Percentiles rank a stretch among this genome's conserved stretches.
Evolutionary conservation across 2,329 filamentous ascomycete genomes (phyloP).

Genomic region (Trichoderma brevicompactum): DNA sequence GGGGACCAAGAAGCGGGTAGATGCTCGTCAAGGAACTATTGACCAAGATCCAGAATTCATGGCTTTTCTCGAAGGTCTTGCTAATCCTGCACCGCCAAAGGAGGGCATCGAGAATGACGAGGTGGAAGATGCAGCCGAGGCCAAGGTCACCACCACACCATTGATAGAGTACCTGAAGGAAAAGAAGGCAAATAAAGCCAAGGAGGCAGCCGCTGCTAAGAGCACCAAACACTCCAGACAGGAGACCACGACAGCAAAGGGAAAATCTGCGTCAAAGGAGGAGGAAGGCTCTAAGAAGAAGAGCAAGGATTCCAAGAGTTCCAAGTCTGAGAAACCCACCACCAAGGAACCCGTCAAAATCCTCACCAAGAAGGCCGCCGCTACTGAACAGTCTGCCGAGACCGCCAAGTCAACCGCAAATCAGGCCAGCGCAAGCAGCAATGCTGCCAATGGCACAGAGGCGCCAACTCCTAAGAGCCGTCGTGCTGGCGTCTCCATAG

Average conservation of each 20-base stretch:
- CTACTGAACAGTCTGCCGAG: constrained; percentile 54
- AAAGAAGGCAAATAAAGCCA: constrained; percentile 79
- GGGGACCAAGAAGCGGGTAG: constrained; percentile 71
- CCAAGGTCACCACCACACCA: constrained; percentile 79
- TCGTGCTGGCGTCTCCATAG: constrained; percentile 64
- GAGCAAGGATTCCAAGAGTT: constrained; percentile 62
- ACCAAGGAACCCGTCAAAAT: constrained; percentile 65
- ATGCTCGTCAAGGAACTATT: constrained; percentile 89
- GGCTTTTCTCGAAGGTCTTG: constrained; percentile 84
- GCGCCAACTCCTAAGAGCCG: constrained; percentile 52
- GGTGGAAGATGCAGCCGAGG: constrained; percentile 50
- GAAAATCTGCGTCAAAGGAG: constrained; percentile 48
- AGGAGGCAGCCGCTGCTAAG: constrained; percentile 53
- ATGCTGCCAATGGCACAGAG: constrained; percentile 38
- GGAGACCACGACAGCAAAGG: constrained; percentile 57
- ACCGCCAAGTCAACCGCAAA: constrained; percentile 49
- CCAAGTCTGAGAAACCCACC: constrained; percentile 55
- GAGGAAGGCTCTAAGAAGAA: constrained; percentile 66
- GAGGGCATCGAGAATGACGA: constrained; percentile 50
- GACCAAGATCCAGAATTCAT: constrained; percentile 97
- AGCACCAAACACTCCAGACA: constrained; percentile 60
- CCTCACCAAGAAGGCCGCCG: constrained; percentile 61
- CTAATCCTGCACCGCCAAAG: constrained; percentile 63
- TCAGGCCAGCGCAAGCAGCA: constrained; percentile 42
- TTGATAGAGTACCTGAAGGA: constrained; percentile 88